Conservation (phyloP, 805 yeast species). For the Pichia pseudocactophila region DNA sequence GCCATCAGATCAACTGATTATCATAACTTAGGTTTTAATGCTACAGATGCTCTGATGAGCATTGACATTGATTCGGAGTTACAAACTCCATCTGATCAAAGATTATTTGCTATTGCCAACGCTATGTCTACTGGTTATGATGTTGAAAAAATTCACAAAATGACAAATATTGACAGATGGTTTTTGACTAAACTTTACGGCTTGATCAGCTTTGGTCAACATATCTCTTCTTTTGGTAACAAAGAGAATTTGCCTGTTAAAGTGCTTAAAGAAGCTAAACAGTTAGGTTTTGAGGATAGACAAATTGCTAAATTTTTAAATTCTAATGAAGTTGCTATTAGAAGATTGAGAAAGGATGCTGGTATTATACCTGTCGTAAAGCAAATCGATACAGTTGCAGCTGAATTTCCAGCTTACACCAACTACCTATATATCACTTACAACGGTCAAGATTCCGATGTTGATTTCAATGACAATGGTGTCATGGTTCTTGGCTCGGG, state of each 20-base stretch:
- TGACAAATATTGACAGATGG: constrained; percentile 94
- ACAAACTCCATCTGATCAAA: constrained; percentile 95
- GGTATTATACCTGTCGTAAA: constrained; percentile 89
- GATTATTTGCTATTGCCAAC: constrained; percentile 92
- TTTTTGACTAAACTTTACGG: constrained; percentile 79
- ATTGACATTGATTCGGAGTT: constrained; percentile 88
- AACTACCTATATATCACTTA: constrained; percentile 92
- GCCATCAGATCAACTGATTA: constrained; percentile 96
- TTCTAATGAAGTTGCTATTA: constrained; percentile 87
- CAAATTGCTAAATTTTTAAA: constrained; percentile 85
- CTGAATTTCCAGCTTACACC: constrained; percentile 96
- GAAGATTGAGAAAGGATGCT: constrained; percentile 78
- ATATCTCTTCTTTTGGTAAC: constrained; percentile 47
- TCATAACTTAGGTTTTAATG: constrained; percentile 88
- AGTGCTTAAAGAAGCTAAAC: constrained; percentile 78
- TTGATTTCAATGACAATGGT: constrained; percentile 85
- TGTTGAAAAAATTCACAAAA: constrained; percentile 83
- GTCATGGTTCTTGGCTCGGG: constrained; percentile 96
- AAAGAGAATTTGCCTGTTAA: constrained; percentile 54
- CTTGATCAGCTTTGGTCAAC: constrained; percentile 62
- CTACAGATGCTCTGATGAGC: constrained; percentile 77
- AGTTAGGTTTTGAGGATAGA: constrained; percentile 93
- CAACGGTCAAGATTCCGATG: constrained; percentile 83
- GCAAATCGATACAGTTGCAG: constrained; percentile 97
- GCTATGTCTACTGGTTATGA: constrained; percentile 84